Base-by-base conservation (phyloP, 345 rosid genomes). In the Pistacia integerrima region DNA sequence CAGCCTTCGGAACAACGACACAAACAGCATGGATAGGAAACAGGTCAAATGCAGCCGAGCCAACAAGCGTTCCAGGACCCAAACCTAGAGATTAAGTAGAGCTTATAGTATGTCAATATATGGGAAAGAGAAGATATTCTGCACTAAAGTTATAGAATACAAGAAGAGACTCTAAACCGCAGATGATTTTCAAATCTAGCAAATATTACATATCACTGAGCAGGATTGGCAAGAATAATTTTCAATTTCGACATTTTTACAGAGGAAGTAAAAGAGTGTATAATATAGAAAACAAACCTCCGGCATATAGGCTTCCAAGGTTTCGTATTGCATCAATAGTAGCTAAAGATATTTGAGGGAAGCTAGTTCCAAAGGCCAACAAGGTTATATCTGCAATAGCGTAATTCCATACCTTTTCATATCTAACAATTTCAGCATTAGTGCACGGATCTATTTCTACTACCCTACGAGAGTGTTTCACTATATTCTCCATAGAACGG, bases 41-140 rank as follows among this genome's bases (percentile, higher is more conserved):
- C 78, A 95, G 96, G 83, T 95, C 99, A 74, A 95, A 95, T 51
- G 99, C 99, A 75, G 99, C 99, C 10, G 99, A 95, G 75, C 99
- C 99, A 79, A 93, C 96, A 71, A 95, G 99, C 12, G 99, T 95
- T 87, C 91, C 99, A 67, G 99, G 99, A 76, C 99, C 98, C 85
- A 95, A 82, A 78, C 98, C 97, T 93, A 74, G 25, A 67, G 38
- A 79, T 12, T 41, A 51, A 75, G 76, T 22, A 10, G 33, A 66
- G 33, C 70, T 61, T 30, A 28, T 44, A 60, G 59, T 33, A 67
- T 36, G 22, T 75, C 35, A 77, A 74, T 18, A 63, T 33, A 48
- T 60, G 46, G 33, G 73, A 55, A 71, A 8, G 9, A 54, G 61
- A 68, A 41, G 5, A 62, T 49, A 64, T 30, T 10, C 18, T 17